Evolutionary conservation across 306 rosid species (phyloP).

Genomic region (Quercus gilva): DNA sequence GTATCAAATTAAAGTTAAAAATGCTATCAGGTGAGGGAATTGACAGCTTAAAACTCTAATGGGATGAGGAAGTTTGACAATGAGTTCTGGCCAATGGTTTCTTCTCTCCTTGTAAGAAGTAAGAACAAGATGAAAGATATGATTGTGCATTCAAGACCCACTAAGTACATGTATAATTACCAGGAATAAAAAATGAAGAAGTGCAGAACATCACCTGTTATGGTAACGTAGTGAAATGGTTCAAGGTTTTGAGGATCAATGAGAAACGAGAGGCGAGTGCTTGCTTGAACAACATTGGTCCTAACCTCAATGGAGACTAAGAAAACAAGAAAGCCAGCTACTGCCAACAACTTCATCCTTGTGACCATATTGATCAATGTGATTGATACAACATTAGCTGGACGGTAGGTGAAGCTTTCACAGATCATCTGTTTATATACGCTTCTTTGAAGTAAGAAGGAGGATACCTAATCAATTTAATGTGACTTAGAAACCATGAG

Average conservation of each 20-base stretch:
- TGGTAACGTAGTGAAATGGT: constrained; percentile 43
- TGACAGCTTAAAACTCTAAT: not conserved
- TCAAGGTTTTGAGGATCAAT: constrained; percentile 28
- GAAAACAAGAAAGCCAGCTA: constrained; percentile 37
- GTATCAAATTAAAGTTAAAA: not conserved
- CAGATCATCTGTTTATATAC: constrained; percentile 9
- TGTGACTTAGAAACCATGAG: not conserved
- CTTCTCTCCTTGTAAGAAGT: no score
- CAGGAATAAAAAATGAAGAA: not conserved
- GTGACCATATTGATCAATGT: not conserved
- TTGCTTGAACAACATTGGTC: constrained; percentile 41
- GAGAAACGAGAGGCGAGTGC: constrained; percentile 32
- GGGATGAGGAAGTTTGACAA: not conserved
- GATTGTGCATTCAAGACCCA: no score
- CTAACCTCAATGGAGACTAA: constrained; percentile 19
- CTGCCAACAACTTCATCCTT: constrained; percentile 39
- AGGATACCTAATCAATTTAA: constrained; percentile 12
- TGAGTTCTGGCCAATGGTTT: no score
- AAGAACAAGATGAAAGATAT: no score
- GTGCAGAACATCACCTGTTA: constrained; percentile 50
- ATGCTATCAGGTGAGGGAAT: not conserved
- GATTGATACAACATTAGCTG: constrained; percentile 10
- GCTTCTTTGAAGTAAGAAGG: constrained; percentile 23
- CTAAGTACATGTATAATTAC: no score
- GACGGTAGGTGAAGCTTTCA: constrained; percentile 24